These are phyloP conservation scores for Podaxis sp. DNA, from an alignment of 768 basidiomycete species.

Conservation along the genomic window DNA sequence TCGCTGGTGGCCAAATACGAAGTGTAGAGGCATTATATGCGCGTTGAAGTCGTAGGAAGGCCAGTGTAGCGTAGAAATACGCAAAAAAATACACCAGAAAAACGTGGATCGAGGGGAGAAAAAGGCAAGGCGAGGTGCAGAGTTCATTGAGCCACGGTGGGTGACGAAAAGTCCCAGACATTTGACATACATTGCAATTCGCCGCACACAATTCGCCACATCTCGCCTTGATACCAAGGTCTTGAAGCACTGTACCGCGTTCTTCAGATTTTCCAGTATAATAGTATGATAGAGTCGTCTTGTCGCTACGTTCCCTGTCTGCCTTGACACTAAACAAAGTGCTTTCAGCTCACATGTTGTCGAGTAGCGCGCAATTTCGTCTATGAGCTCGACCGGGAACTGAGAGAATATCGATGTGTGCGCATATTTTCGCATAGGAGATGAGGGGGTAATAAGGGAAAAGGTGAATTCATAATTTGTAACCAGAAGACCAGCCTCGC, in stretches of 20 bases:
- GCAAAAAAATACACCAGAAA: neutral
- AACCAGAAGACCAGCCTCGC: neutral
- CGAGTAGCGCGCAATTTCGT: slow-evolving; percentile 18
- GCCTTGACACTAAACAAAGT: slow-evolving; percentile 18
- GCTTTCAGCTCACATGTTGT: slow-evolving; percentile 14
- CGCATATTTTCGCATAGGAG: neutral
- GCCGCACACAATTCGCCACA: slow-evolving; percentile 7
- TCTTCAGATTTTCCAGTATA: slow-evolving; percentile 1
- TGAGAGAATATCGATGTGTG: slow-evolving; percentile 3
- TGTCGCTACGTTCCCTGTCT: slow-evolving; percentile 15
- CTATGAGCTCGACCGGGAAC: slow-evolving; percentile 19
- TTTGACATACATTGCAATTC: slow-evolving; percentile 8
- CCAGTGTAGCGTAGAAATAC: neutral
- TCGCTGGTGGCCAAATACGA: slow-evolving; percentile 4
- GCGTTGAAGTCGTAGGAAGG: neutral
- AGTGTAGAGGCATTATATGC: neutral
- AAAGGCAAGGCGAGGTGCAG: neutral
- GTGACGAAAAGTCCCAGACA: neutral
- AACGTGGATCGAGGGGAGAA: neutral
- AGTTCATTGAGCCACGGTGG: neutral
- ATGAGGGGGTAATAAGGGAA: neutral
- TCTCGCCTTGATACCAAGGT: slow-evolving; percentile 1
- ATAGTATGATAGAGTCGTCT: slow-evolving; percentile 19
- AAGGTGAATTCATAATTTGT: neutral
- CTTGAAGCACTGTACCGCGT: slow-evolving; percentile 9